Evolutionary conservation across 306 rosid species (phyloP).

Genomic region (Cicer arietinum): DNA sequence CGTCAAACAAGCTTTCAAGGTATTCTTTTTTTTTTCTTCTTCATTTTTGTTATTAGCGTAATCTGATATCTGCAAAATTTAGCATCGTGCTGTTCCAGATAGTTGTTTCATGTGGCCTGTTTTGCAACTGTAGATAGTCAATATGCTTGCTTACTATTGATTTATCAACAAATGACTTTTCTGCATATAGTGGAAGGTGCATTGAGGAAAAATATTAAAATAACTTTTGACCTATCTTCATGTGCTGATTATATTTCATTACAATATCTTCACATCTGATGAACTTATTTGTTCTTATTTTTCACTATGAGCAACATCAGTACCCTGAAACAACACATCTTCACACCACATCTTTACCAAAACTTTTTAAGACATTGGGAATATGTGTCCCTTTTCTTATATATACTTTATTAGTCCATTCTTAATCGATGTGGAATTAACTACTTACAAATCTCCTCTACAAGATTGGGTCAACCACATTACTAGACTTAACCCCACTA

Average conservation of each 20-base stretch:
- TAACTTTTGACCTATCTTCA: not conserved
- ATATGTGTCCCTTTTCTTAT: too few relatives aligned
- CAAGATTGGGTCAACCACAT: too few relatives aligned
- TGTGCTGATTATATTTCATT: slow-evolving; percentile 3
- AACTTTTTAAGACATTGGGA: too few relatives aligned
- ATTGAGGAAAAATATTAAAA: not conserved
- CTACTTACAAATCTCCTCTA: too few relatives aligned
- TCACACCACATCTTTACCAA: too few relatives aligned
- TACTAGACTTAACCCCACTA: too few relatives aligned
- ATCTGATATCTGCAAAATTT: not conserved
- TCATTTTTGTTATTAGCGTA: not conserved
- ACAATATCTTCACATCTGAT: slow-evolving; percentile 7
- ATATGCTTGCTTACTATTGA: not conserved
- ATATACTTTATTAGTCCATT: too few relatives aligned
- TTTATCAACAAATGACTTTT: slow-evolving; percentile 7
- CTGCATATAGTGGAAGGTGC: not conserved
- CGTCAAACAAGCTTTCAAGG: slow-evolving; percentile 78
- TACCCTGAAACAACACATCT: too few relatives aligned
- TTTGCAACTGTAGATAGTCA: not conserved
- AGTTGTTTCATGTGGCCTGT: slow-evolving; percentile 12
- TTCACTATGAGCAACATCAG: too few relatives aligned
- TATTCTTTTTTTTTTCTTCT: not conserved
- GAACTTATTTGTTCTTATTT: not conserved
- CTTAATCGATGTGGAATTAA: too few relatives aligned
- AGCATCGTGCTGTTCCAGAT: not conserved